A percentile compares a stretch with the other conserved stretches of the same genome.
Conservation (phyloP, 2,329 filamentous ascomycete species). For the Davidsoniella neocaledoniae region DNA sequence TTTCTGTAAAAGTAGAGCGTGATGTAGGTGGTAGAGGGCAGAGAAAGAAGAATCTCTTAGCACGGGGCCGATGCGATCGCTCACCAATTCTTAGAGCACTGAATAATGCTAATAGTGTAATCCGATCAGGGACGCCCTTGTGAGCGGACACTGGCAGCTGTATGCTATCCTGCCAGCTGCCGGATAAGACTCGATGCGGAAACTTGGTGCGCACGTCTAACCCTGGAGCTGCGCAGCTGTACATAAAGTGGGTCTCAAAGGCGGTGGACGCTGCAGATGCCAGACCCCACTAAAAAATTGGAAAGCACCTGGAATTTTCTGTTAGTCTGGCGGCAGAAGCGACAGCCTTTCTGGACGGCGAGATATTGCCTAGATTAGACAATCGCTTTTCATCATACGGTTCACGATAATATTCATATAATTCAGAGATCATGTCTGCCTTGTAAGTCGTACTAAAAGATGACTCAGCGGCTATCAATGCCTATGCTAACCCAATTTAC, state of each 20-base stretch:
- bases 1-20: too few relatives aligned
- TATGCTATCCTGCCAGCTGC: not conserved
- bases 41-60: conserved; percentile 1
- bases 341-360: not conserved
- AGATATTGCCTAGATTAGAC: not conserved
- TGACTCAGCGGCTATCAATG: too few relatives aligned
- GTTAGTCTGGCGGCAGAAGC: conserved; percentile 6
- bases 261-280: conserved; percentile 10
- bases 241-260: conserved; percentile 7
- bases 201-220: not conserved
- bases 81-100: conserved; percentile 9
- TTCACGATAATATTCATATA: not conserved
- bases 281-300: conserved; percentile 14
- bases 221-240: conserved; percentile 7
- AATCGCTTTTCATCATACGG: not conserved
- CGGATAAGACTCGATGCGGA: not conserved
- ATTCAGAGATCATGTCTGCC: not conserved
- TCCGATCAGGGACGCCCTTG: not conserved
- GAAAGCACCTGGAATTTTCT: conserved; percentile 8
- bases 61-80: conserved; percentile 12
- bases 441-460: not conserved
- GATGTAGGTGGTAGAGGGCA: not conserved
- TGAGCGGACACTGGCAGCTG: not conserved
- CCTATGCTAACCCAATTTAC: conserved; percentile 8
- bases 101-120: not conserved